Evolutionary conservation across 345 rosid species (phyloP).

Genomic region (Arabidopsis suecica): DNA sequence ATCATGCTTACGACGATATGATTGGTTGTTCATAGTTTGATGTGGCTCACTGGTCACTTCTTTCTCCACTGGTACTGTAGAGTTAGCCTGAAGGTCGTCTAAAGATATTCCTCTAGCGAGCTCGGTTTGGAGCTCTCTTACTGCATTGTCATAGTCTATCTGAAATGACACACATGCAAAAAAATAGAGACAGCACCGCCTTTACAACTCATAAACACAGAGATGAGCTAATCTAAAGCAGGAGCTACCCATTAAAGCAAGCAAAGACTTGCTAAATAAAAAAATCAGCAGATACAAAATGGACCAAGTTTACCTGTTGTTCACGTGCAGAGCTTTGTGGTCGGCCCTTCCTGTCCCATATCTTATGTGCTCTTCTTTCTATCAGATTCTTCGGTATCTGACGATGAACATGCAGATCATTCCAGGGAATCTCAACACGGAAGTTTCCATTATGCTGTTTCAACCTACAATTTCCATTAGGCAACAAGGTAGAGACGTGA

Average conservation of each 20-base stretch:
- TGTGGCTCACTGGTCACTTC: conserved; percentile 27
- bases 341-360: conserved; percentile 65
- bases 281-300: conserved; percentile 15
- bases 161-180: conserved; percentile 38
- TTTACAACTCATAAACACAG: conserved; percentile 20
- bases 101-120: conserved; percentile 56
- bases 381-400: conserved; percentile 54
- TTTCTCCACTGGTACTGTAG: conserved; percentile 39
- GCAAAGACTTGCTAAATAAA: not conserved
- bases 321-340: conserved; percentile 53
- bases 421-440: conserved; percentile 61
- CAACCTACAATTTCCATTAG: conserved; percentile 49
- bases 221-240: conserved; percentile 20
- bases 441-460: conserved; percentile 61
- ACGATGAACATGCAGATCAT: conserved; percentile 43
- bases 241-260: not conserved
- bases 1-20: conserved; percentile 48
- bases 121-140: conserved; percentile 58
- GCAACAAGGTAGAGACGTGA: conserved; percentile 21
- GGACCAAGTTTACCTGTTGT: conserved; percentile 52
- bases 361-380: conserved; percentile 57
- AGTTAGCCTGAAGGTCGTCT: conserved; percentile 49
- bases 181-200: conserved; percentile 3
- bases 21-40: conserved; percentile 34
- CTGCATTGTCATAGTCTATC: conserved; percentile 60